A percentile compares a stretch with the other conserved stretches of the same genome.
These are phyloP conservation scores for Penicillium manginii DNA, from an alignment of 495 filamentous ascomycete species.

Conservation along the genomic window DNA sequence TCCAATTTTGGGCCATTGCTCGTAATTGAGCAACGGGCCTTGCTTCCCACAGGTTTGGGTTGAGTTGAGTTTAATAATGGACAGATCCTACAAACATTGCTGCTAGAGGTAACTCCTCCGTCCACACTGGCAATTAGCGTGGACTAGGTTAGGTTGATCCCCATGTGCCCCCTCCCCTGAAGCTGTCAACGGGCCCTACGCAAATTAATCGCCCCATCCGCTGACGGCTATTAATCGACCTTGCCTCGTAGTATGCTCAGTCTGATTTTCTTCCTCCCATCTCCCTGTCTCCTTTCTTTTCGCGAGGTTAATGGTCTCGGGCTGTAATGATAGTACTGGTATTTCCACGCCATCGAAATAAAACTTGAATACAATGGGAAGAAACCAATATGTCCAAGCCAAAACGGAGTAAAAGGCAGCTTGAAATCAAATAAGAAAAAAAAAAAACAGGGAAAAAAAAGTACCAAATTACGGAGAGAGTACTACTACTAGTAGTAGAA, in stretches of 20 bases:
- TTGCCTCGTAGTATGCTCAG: not conserved
- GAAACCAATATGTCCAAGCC: too few species aligned
- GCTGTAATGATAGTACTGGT: too few species aligned
- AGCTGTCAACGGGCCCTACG: constrained; percentile 23
- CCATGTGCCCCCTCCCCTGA: constrained; percentile 4
- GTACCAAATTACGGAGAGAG: not conserved
- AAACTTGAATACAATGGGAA: too few species aligned
- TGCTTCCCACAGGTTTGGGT: too few species aligned
- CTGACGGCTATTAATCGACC: constrained; percentile 2
- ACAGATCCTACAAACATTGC: too few species aligned
- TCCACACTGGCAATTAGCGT: not conserved
- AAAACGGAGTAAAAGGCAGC: too few species aligned
- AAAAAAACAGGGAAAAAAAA: not conserved
- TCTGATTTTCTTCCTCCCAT: not conserved
- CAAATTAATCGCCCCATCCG: constrained; percentile 15
- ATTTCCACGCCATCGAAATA: too few species aligned
- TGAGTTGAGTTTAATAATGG: too few species aligned
- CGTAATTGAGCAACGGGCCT: not conserved
- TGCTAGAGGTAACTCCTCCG: not conserved
- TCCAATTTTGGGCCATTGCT: not conserved
- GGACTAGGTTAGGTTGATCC: not conserved
- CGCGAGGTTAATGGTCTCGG: too few species aligned
- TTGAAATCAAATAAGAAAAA: too few species aligned
- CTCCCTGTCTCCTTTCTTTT: not conserved
- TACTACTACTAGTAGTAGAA: not conserved